Evolutionary conservation across 1,139 yeast genomes (phyloP).

Genomic region (Candida sp.): DNA sequence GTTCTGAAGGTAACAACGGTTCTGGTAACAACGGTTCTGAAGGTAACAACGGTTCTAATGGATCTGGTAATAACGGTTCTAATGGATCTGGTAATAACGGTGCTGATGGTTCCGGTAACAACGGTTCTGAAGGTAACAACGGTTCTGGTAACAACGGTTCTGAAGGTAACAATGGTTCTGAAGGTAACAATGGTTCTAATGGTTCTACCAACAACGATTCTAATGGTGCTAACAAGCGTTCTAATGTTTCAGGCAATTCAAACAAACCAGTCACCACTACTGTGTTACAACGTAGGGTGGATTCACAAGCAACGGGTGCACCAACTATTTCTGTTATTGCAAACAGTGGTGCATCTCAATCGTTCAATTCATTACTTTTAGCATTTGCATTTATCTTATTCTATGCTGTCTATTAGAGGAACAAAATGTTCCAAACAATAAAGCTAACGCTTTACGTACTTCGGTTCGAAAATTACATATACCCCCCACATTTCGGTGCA

Average conservation of each 20-base stretch:
- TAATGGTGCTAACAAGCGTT: not conserved
- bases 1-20: not conserved
- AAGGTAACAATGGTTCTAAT: not conserved
- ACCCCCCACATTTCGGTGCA: too few species aligned
- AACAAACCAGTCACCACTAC: not conserved
- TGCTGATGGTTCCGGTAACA: too few species aligned
- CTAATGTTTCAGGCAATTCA: not conserved
- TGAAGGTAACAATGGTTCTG: too few species aligned
- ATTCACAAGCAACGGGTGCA: not conserved
- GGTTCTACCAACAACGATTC: not conserved
- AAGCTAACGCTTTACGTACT: too few species aligned
- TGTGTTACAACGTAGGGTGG: not conserved
- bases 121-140: too few species aligned
- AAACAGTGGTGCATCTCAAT: not conserved
- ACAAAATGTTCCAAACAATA: too few species aligned
- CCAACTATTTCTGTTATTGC: not conserved
- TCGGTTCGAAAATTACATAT: too few species aligned
- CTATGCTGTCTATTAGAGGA: not conserved
- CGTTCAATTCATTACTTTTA: not conserved
- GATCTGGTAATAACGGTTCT: too few species aligned
- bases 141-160: too few species aligned
- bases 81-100: too few species aligned
- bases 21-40: too few species aligned
- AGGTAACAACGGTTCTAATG: too few species aligned
- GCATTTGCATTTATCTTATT: not conserved